Conservation (phyloP, 2,329 filamentous ascomycete genomes). For the Nothophoma quercina region DNA sequence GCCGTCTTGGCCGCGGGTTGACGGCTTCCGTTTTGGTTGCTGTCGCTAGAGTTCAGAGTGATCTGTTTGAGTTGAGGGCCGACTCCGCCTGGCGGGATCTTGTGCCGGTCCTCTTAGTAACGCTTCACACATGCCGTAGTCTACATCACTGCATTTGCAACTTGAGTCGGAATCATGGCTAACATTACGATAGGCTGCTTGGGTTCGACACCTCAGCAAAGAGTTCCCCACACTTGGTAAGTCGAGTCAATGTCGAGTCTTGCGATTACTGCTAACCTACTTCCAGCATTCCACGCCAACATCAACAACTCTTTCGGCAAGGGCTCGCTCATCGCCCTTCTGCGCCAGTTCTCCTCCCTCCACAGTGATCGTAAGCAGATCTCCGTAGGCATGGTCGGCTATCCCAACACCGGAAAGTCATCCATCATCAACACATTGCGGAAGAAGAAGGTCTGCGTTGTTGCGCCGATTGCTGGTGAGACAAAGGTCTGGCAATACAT, state of each 20-base stretch:
- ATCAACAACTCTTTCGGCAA: conserved; percentile 98
- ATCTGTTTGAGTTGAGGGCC: conserved; percentile 98
- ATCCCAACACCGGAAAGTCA: conserved; percentile 95
- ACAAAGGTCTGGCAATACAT: conserved; percentile 99
- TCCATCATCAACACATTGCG: conserved; percentile 96
- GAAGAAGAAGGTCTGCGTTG: conserved; percentile 92
- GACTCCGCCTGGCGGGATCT: conserved; percentile 67
- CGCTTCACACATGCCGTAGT: conserved; percentile 80
- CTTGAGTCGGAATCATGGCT: conserved; percentile 26
- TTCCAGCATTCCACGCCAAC: conserved; percentile 83
- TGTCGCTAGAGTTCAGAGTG: conserved; percentile 78
- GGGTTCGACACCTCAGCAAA: conserved; percentile 88
- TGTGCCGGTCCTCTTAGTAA: conserved; percentile 97
- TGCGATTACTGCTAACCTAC: conserved; percentile 17
- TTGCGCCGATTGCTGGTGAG: conserved; percentile 94
- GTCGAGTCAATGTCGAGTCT: no score
- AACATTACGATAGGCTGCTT: conserved; percentile 73
- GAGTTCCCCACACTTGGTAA: conserved; percentile 81
- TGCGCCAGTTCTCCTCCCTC: conserved; percentile 90
- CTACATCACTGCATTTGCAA: conserved; percentile 24
- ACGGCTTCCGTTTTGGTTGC: conserved; percentile 87
- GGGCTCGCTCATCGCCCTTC: conserved; percentile 87
- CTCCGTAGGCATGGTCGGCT: conserved; percentile 86
- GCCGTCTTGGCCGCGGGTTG: conserved; percentile 72
- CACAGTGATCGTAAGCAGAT: conserved; percentile 94